Conservation (phyloP, 352 stramenopile genomes). For the Phytopythium vexans region DNA sequence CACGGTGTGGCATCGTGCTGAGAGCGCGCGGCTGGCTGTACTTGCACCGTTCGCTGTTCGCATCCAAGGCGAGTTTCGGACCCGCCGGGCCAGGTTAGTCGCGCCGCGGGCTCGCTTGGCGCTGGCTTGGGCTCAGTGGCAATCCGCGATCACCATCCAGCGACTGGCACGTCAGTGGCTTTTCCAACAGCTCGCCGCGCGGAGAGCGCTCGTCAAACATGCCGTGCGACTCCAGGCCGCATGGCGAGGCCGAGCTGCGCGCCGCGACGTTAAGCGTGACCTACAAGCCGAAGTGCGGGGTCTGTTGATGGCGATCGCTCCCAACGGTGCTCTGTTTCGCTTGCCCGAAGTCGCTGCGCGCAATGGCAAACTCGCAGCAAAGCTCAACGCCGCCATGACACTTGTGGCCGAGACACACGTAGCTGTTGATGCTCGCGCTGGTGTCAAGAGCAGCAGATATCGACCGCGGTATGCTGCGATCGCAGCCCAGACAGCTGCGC, state of each 20-base stretch:
- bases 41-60: conserved; percentile 46
- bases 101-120: conserved; percentile 28
- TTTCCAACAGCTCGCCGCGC: conserved; percentile 8
- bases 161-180: conserved; percentile 24
- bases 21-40: conserved; percentile 28
- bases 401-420: conserved; percentile 60
- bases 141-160: conserved; percentile 33
- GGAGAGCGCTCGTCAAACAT: conserved; percentile 7
- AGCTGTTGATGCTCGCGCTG: conserved; percentile 17
- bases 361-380: conserved; percentile 24
- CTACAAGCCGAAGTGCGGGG: conserved; percentile 39
- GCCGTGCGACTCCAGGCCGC: conserved; percentile 39
- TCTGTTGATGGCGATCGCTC: conserved; percentile 44
- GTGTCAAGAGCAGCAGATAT: conserved; percentile 11
- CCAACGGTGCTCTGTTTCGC: conserved; percentile 57
- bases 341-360: conserved; percentile 40
- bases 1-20: conserved; percentile 37
- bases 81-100: conserved; percentile 9
- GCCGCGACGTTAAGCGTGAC: conserved; percentile 33
- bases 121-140: conserved; percentile 32
- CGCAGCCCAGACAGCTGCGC: conserved; percentile 24
- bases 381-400: conserved; percentile 46
- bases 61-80: conserved; percentile 59
- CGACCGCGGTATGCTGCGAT: conserved; percentile 26
- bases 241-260: conserved; percentile 36